Evolutionary conservation across 805 yeast genomes (phyloP), one percentile per base, ranked within the genome.

Genomic region (Candida coquimbonensis): DNA sequence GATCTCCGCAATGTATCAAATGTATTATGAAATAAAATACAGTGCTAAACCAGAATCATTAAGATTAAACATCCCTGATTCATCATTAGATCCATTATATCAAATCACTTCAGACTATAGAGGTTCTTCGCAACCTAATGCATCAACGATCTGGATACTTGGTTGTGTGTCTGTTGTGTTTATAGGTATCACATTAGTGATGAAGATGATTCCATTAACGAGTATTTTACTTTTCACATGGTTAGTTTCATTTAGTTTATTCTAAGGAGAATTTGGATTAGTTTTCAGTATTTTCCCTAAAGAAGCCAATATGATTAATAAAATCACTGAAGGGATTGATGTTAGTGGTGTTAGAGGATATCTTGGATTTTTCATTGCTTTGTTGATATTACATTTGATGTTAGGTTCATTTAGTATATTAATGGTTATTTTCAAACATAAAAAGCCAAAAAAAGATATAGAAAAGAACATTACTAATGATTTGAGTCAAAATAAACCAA

Each of bases 61-160:
- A 14, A 36, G 36, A n/a, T 29, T 47, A 24, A 44, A 40, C 7
- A 16, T 43, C 7, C 47, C 49, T 29, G 31, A 29, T 29, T 9
- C 13, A 11, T 29, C 31, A n/a, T 25, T 36, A 13, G 26, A 17
- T 8, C 16, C 32, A 8, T 4, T 44, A 12, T 26, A 21, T 9
- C 40, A 34, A 17, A 25, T 40, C 12, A 9, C 40, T 4, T 26
- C 19, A 9, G 13, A 8, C n/a, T 25, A 9, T 12, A 27, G 35
- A 25, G 35, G 40, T 12, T 26, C 26, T 4, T 12, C 27, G 9
- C 47, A 39, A 17, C 32, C 25, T 14, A 17, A 27, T 19, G 16
- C 47, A 7, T 36, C 44, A 8, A 37, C 25, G 17, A 40, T 39
- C 4, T 44, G 47, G 47, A 40, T 37, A 1, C 19, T 44, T 8